Percentiles rank a stretch among this genome's conserved stretches.
These are phyloP conservation scores for Botrytis squamosa DNA, from an alignment of 2,329 filamentous ascomycete species.

Conservation along the genomic window DNA sequence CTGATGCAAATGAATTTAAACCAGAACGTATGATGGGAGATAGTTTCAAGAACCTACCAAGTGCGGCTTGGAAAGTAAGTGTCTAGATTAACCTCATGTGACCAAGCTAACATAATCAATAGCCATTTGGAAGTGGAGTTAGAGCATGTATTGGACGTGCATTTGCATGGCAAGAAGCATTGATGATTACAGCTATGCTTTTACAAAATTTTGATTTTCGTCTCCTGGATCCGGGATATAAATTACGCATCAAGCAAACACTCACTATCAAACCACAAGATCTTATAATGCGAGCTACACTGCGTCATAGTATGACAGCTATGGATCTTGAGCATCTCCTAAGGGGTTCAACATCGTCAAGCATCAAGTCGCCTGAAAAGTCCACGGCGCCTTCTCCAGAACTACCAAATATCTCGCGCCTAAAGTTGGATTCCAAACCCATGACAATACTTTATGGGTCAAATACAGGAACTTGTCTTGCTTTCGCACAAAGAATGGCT, in stretches of 20 bases:
- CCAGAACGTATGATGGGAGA: conserved; percentile 73
- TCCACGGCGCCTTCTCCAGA: no score
- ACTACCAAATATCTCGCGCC: neutral
- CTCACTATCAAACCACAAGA: conserved; percentile 63
- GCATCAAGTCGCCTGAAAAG: neutral
- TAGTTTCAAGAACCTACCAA: conserved; percentile 62
- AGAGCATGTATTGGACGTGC: conserved; percentile 70
- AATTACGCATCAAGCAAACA: conserved; percentile 53
- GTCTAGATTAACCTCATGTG: neutral
- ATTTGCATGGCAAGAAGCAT: conserved; percentile 73
- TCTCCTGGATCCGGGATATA: conserved; percentile 59
- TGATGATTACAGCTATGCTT: conserved; percentile 60
- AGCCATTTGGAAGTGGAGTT: conserved; percentile 72
- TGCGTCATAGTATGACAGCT: conserved; percentile 51
- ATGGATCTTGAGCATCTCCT: conserved; percentile 44
- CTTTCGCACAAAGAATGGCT: conserved; percentile 62
- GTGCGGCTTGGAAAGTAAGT: conserved; percentile 42
- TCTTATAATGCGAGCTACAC: conserved; percentile 59
- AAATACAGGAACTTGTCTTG: conserved; percentile 74
- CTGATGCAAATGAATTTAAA: conserved; percentile 62
- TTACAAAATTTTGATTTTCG: conserved; percentile 71
- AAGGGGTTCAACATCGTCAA: conserved; percentile 15
- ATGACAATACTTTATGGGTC: conserved; percentile 67
- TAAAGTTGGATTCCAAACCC: neutral
- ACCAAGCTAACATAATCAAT: conserved; percentile 46